phyloP scores from a whole-genome alignment of 2,329 filamentous ascomycete species.

The Chaetomium globosum region DNA sequence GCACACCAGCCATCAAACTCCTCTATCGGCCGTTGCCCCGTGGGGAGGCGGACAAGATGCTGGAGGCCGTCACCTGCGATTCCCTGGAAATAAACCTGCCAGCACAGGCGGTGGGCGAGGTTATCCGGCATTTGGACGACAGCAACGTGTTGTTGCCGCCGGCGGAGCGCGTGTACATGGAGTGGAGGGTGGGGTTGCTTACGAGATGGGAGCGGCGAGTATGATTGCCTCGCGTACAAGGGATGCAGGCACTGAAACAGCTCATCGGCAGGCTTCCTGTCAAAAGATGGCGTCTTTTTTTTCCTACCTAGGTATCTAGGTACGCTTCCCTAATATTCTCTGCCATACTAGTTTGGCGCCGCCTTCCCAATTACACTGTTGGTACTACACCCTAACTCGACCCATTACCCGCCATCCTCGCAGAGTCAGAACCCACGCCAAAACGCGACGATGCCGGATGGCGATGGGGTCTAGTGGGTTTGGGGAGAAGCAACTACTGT shows the following conservation, averaged over 20 bases:
- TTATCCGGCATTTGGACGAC: slow-evolving; percentile 49
- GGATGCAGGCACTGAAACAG: neutral
- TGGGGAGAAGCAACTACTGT: too few relatives aligned
- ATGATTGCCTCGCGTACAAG: neutral
- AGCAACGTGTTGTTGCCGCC: slow-evolving; percentile 58
- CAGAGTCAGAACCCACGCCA: too few relatives aligned
- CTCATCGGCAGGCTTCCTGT: neutral
- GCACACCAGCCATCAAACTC: slow-evolving; percentile 53
- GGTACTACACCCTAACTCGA: too few relatives aligned
- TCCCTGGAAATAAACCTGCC: slow-evolving; percentile 64
- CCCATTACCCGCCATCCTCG: too few relatives aligned
- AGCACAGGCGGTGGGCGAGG: slow-evolving; percentile 49
- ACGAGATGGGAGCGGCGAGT: slow-evolving; percentile 48
- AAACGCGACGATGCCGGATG: too few relatives aligned
- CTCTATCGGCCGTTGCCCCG: slow-evolving; percentile 52
- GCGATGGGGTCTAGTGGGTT: too few relatives aligned
- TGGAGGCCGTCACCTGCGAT: slow-evolving; percentile 56
- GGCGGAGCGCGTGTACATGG: slow-evolving; percentile 60
- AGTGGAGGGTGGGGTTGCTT: slow-evolving; percentile 69
- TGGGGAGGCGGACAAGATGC: slow-evolving; percentile 51
- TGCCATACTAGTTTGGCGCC: neutral
- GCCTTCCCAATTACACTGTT: neutral
- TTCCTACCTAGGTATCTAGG: neutral
- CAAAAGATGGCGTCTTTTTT: neutral
- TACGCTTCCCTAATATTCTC: neutral